Conservation (phyloP, 179 eudicot genomes). For the Nepenthes alata region DNA sequence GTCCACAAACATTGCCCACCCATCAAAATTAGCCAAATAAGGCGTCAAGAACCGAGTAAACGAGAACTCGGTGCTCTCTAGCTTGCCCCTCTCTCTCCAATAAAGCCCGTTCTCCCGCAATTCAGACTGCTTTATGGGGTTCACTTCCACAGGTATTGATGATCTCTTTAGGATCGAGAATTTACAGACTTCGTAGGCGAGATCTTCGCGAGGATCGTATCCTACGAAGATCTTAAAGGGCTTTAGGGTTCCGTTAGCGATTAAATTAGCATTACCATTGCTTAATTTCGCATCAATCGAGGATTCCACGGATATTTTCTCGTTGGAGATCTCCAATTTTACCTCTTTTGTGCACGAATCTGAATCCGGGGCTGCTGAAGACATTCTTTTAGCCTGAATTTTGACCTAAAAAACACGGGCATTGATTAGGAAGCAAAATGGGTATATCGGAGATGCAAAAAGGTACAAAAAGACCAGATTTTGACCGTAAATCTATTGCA, state of each 20-base stretch:
- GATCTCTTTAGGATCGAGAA: constrained; percentile 51
- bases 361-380: no score
- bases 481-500: no score
- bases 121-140: constrained; percentile 65
- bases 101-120: constrained; percentile 47
- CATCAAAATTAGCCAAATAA: constrained; percentile 47
- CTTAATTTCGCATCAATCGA: no score
- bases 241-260: constrained; percentile 9
- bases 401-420: no score
- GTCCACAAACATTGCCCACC: constrained; percentile 97
- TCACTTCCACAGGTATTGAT: constrained; percentile 59
- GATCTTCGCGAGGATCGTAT: constrained; percentile 81
- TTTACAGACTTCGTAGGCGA: constrained; percentile 75
- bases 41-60: constrained; percentile 80
- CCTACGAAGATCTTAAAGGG: constrained; percentile 74
- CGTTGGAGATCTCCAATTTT: no score
- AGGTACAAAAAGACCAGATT: no score
- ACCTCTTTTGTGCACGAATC: no score
- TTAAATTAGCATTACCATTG: not conserved
- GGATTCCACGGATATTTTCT: no score
- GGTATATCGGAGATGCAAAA: no score
- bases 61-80: constrained; percentile 94
- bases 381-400: no score
- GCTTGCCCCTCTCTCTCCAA: constrained; percentile 69
- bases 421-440: no score